These are phyloP conservation scores for Starmerella scarabaei DNA, from an alignment of 805 yeast species.

Conservation along the genomic window DNA sequence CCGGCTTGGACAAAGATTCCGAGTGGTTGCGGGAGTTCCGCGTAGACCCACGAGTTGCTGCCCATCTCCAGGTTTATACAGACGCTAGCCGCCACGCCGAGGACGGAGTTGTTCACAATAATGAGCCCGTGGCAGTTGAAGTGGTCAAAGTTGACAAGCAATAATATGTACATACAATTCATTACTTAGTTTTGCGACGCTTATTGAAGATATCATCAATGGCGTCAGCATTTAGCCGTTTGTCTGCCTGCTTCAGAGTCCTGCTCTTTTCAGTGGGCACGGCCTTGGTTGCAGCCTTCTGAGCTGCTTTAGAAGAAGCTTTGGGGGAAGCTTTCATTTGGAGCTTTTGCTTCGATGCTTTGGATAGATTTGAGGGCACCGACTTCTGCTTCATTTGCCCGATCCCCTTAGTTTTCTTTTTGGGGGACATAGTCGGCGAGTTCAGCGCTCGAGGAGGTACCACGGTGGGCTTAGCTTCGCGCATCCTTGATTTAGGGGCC, in stretches of 20 bases:
- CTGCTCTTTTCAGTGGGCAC: background rate
- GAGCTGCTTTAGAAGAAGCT: background rate
- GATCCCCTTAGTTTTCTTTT: background rate
- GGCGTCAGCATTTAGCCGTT: constrained; percentile 16
- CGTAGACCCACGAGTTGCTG: constrained; percentile 54
- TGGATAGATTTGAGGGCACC: background rate
- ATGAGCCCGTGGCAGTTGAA: background rate
- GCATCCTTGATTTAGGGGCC: background rate
- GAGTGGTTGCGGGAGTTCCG: constrained; percentile 77
- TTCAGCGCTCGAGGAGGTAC: background rate
- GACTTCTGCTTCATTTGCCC: background rate
- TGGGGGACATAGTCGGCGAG: too few species aligned
- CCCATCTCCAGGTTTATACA: constrained; percentile 31
- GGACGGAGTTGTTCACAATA: too few species aligned
- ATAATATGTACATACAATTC: background rate
- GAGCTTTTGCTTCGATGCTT: background rate
- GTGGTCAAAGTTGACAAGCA: background rate
- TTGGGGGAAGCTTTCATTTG: background rate
- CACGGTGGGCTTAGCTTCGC: background rate
- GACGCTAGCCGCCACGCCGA: background rate
- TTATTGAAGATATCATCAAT: constrained; percentile 24
- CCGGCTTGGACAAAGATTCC: constrained; percentile 58
- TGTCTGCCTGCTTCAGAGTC: background rate
- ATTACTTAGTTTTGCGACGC: background rate
- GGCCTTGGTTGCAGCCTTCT: background rate